Percentiles rank a stretch among this genome's conserved stretches.
Conservation (phyloP, 306 rosid species). For the Parietaria judaica region DNA sequence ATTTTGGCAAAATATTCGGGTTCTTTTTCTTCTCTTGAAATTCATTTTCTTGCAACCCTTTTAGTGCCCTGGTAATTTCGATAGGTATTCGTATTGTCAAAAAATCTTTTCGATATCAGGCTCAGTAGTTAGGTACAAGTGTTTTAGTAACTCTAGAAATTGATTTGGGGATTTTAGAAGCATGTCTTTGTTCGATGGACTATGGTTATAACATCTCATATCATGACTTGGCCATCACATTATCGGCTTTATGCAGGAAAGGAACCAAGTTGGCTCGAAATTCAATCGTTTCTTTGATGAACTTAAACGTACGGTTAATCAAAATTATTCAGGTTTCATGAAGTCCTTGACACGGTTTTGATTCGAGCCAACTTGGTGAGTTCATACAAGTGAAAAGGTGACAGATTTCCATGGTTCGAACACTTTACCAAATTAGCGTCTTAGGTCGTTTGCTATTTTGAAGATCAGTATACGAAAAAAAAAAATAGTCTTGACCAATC, state of each 20-base stretch:
- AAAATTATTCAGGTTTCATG: conserved; percentile 54
- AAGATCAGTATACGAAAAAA: too few relatives aligned
- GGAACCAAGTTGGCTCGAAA: conserved; percentile 75
- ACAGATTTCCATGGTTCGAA: conserved; percentile 2
- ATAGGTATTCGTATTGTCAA: not conserved
- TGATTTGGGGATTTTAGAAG: not conserved
- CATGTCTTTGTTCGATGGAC: conserved; percentile 7
- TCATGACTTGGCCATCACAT: conserved; percentile 31
- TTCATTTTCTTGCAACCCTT: too few relatives aligned
- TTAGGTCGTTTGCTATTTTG: conserved; percentile 3
- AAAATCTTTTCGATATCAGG: not conserved
- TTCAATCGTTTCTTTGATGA: conserved; percentile 50
- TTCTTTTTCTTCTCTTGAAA: too few relatives aligned
- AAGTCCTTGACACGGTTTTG: conserved; percentile 60
- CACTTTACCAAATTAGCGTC: not conserved
- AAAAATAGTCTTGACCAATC: too few relatives aligned
- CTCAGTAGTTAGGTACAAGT: not conserved
- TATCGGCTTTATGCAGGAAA: conserved; percentile 46
- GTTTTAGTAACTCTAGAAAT: not conserved
- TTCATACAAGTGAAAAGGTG: conserved; percentile 14
- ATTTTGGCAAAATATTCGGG: too few relatives aligned
- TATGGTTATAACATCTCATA: not conserved
- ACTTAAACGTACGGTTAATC: conserved; percentile 37
- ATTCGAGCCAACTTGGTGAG: conserved; percentile 75
- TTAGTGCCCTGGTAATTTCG: too few relatives aligned